Base-by-base conservation (phyloP, 1,139 yeast genomes). In the Candida freyschussii region DNA sequence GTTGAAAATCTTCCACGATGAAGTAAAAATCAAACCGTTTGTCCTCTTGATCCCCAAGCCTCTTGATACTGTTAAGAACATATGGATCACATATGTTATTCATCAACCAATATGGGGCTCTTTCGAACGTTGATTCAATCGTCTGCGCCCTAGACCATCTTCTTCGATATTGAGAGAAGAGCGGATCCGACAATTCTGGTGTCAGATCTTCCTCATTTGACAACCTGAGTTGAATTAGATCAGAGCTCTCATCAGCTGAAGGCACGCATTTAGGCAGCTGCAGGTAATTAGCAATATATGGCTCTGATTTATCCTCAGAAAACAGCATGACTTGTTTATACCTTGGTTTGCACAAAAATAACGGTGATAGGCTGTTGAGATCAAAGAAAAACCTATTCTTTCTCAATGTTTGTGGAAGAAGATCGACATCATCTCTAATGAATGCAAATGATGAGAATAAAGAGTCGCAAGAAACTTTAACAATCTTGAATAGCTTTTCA, bases 401-500 rank as follows among this genome's bases (percentile, higher is more conserved):
- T 7, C 57, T 55, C 10, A 77, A 48, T 30, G 67, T 55, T 20
- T 75, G 59, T 0, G 84, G 82, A 4, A 80, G 51, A 14, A 60
- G 49, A 41, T 73, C 78, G 11, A 69, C 55, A 32, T 82, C 93
- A 44, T 78, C 81, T 44, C 83, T 67, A 7, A 85, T 60, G 30
- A 81, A 75, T 1, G 77, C 79, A 62, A 84, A 85, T 0, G 86
- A 78, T 0, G 75, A 63, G 52, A 83, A 84, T 13, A 64, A 57
- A 2, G 78, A 68, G 53, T 85, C 89, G 48, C 91, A 78, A 1
- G 70, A 56, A 2, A 86, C 94, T 26, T 64, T 62, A 2, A 67
- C 69, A 6, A 76, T 65, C 32, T 72, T 69, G 35, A 78, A 77
- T 13, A 81, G 46, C 28, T 63, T 59, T 13, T 74, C 72, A 3